Evolutionary conservation across 805 yeast species (phyloP).

Genomic region (Wickerhamiella dianesei): DNA sequence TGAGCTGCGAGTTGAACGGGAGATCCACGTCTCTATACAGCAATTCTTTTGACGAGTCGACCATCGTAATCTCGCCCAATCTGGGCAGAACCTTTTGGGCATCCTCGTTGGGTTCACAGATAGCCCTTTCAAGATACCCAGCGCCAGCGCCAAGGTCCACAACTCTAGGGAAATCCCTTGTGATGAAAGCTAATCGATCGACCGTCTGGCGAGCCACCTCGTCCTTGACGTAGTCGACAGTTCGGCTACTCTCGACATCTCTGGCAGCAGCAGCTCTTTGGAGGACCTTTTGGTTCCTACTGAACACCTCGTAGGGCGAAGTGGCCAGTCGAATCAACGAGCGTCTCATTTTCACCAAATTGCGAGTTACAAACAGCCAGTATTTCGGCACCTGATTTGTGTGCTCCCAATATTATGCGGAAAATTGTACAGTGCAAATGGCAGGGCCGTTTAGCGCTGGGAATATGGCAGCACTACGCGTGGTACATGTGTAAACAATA

Average conservation of each 20-base stretch:
- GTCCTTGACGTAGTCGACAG: conserved; percentile 59
- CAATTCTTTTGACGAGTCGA: conserved; percentile 46
- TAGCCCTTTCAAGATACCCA: conserved; percentile 43
- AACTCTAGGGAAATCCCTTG: conserved; percentile 44
- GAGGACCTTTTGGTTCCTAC: conserved; percentile 43
- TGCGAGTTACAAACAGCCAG: not conserved
- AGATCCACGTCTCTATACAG: conserved; percentile 39
- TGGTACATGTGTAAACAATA: no score
- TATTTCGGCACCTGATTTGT: no score
- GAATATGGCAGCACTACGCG: no score
- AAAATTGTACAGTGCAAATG: no score
- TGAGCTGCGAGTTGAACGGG: conserved; percentile 32
- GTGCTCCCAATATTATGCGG: no score
- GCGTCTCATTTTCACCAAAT: conserved; percentile 15
- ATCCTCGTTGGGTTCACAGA: conserved; percentile 36
- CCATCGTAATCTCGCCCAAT: conserved; percentile 41
- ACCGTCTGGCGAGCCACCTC: conserved; percentile 62
- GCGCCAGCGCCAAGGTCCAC: conserved; percentile 64
- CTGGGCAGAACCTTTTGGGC: conserved; percentile 38
- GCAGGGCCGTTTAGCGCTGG: no score
- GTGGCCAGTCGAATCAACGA: conserved; percentile 26
- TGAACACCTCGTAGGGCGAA: conserved; percentile 42
- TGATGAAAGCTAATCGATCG: conserved; percentile 61
- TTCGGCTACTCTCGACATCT: conserved; percentile 34
- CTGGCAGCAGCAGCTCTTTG: conserved; percentile 45